Conservation (phyloP, 371 early-diverging fungal genomes). For the Mortierella sp. region DNA sequence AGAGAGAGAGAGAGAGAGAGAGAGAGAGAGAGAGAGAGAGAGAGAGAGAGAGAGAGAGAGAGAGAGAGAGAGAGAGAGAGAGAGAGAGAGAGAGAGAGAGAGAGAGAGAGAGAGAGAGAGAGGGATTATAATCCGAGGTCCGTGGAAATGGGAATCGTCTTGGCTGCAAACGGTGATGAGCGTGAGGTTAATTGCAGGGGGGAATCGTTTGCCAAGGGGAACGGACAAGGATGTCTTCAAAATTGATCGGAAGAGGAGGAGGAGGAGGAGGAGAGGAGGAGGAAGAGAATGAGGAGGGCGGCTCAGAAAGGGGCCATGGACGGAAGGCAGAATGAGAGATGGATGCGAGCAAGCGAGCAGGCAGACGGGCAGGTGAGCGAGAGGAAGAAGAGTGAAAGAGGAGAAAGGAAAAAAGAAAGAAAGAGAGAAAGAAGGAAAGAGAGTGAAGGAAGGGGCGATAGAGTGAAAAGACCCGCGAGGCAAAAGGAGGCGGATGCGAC, state of each 20-base stretch:
- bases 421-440: neutral
- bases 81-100: neutral
- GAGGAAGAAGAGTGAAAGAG: neutral
- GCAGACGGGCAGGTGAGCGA: too few relatives aligned
- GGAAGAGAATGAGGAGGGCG: neutral
- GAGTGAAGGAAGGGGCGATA: neutral
- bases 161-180: too few relatives aligned
- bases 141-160: too few relatives aligned
- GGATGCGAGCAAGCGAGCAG: too few relatives aligned
- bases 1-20: neutral
- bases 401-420: neutral
- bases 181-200: too few relatives aligned
- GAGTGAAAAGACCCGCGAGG: neutral
- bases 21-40: neutral
- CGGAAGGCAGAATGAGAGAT: neutral
- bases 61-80: neutral
- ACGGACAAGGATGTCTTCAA: too few relatives aligned
- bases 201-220: too few relatives aligned
- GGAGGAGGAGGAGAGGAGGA: neutral
- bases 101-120: neutral
- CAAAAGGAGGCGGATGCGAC: neutral
- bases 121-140: neutral
- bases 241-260: neutral
- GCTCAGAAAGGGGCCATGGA: neutral
- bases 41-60: too few relatives aligned